Evolutionary conservation across 352 stramenopile species (phyloP).

Genomic region (Phytopythium aichiense): DNA sequence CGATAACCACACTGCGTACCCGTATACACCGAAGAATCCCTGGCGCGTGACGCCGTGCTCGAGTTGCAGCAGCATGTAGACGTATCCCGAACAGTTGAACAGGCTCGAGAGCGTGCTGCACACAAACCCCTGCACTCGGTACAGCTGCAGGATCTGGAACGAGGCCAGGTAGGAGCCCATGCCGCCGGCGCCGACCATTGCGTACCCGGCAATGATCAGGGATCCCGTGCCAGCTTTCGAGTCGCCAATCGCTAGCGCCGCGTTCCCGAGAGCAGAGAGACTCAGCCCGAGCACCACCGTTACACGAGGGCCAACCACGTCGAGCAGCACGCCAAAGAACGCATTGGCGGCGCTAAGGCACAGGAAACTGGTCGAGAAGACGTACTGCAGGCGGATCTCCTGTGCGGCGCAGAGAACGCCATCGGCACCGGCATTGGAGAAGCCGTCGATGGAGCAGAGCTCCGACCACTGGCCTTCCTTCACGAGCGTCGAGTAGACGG

Average conservation of each 20-base stretch:
- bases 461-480: slow-evolving; percentile 67
- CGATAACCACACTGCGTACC: slow-evolving; percentile 26
- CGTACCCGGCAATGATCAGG: slow-evolving; percentile 68
- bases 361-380: slow-evolving; percentile 76
- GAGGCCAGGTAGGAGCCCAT: slow-evolving; percentile 74
- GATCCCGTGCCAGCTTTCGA: slow-evolving; percentile 37
- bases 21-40: slow-evolving; percentile 57
- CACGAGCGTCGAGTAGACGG: slow-evolving; percentile 66
- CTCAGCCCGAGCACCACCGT: slow-evolving; percentile 51
- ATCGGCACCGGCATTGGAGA: background rate
- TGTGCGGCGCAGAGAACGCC: slow-evolving; percentile 44
- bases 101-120: slow-evolving; percentile 79
- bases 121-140: slow-evolving; percentile 66
- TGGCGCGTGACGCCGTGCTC: slow-evolving; percentile 32
- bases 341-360: slow-evolving; percentile 78
- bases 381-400: slow-evolving; percentile 70
- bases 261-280: slow-evolving; percentile 50
- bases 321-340: slow-evolving; percentile 71
- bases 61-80: slow-evolving; percentile 82
- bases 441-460: slow-evolving; percentile 25
- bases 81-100: slow-evolving; percentile 81
- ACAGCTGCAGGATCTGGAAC: slow-evolving; percentile 81
- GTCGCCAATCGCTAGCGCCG: slow-evolving; percentile 52
- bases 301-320: slow-evolving; percentile 54
- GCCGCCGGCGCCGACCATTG: slow-evolving; percentile 59